These are phyloP conservation scores for Pelomyxa schiedti DNA, from an alignment of 78 protist species.

Conservation along the genomic window DNA sequence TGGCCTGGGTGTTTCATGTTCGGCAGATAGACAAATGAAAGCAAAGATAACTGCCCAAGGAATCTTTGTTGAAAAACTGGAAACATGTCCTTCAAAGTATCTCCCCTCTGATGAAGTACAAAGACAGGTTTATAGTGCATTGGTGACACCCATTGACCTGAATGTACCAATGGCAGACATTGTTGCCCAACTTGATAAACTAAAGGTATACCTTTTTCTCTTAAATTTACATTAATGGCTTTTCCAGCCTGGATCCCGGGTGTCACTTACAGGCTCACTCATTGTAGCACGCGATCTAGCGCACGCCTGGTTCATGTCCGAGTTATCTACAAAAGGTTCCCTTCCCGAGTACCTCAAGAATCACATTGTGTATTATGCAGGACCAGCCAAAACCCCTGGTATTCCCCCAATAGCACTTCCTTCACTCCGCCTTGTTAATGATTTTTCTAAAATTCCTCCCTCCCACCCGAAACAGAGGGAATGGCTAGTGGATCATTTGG, in stretches of 20 bases:
- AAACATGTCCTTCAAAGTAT: no score
- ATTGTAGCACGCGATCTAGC: slow-evolving; percentile 84
- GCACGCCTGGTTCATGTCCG: slow-evolving; percentile 59
- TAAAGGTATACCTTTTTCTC: not conserved
- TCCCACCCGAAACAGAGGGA: slow-evolving; percentile 19
- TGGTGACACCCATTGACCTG: slow-evolving; percentile 53
- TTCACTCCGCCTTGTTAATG: not conserved
- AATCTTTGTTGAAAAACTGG: slow-evolving; percentile 63
- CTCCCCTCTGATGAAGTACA: no score
- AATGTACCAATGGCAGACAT: slow-evolving; percentile 54
- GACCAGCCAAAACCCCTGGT: slow-evolving; percentile 72
- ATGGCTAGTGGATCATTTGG: slow-evolving; percentile 66
- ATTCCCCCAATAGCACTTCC: not conserved
- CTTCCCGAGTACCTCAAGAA: slow-evolving; percentile 51
- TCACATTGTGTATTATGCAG: slow-evolving; percentile 64
- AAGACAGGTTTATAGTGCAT: no score
- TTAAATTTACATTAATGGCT: not conserved
- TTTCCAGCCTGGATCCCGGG: slow-evolving; percentile 17
- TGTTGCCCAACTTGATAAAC: slow-evolving; percentile 21
- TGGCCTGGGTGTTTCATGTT: slow-evolving; percentile 76
- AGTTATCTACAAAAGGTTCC: slow-evolving; percentile 18
- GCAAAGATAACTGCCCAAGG: slow-evolving; percentile 62
- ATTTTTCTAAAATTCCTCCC: not conserved
- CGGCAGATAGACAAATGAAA: slow-evolving; percentile 59
- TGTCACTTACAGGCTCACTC: slow-evolving; percentile 57